Conservation (phyloP, 306 rosid species). For the Astragalus membranaceus region DNA sequence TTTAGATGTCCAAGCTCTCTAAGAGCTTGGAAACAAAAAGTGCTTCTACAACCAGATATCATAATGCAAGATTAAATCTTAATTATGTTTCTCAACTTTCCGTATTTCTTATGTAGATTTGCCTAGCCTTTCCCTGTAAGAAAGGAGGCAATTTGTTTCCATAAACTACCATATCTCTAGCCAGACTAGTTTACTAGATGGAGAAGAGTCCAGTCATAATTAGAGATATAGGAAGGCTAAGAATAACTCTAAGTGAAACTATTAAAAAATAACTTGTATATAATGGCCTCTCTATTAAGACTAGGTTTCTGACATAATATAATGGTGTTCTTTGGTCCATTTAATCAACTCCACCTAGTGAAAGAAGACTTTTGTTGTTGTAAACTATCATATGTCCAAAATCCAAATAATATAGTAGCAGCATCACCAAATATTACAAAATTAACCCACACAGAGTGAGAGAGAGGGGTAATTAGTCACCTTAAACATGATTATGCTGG, state of each 20-base stretch:
- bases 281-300: not conserved
- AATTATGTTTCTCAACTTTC: too few relatives aligned
- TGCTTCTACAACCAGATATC: not conserved
- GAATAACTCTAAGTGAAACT: too few relatives aligned
- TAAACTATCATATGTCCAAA: not conserved
- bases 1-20: not conserved
- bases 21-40: not conserved
- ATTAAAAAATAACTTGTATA: too few relatives aligned
- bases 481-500: constrained; percentile 91
- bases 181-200: too few relatives aligned
- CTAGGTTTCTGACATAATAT: not conserved
- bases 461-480: constrained; percentile 23
- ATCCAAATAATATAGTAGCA: not conserved
- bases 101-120: too few relatives aligned
- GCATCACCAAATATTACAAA: not conserved
- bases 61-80: too few relatives aligned
- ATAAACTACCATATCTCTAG: too few relatives aligned
- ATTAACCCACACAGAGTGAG: not conserved
- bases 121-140: too few relatives aligned
- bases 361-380: not conserved
- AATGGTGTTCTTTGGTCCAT: not conserved
- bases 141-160: too few relatives aligned
- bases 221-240: too few relatives aligned
- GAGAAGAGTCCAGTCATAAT: too few relatives aligned
- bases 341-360: not conserved